A percentile compares a stretch with the other conserved stretches of the same genome.
phyloP scores from a whole-genome alignment of 1,139 yeast genomes.

The Candida sanyaensis region DNA sequence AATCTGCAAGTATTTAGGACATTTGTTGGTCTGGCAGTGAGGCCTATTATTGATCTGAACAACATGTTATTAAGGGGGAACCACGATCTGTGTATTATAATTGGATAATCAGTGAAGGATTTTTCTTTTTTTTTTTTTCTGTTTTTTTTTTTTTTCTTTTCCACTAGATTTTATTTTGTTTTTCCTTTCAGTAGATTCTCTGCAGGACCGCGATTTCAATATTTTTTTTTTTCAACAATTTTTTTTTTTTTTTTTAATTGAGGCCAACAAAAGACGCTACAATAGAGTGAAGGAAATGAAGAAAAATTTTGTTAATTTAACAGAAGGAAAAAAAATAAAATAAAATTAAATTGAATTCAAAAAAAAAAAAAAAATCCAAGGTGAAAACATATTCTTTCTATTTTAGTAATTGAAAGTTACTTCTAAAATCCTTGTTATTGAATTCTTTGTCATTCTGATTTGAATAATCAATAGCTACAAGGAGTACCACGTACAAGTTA shows the following conservation, averaged over 20 bases:
- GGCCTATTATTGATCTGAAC: neutral
- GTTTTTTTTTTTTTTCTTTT: neutral
- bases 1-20: neutral
- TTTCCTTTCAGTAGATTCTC: neutral
- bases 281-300: neutral
- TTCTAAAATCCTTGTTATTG: too few relatives aligned
- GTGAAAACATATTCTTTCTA: neutral
- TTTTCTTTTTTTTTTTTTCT: neutral
- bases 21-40: neutral
- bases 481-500: too few relatives aligned
- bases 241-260: neutral
- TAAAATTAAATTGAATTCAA: too few relatives aligned
- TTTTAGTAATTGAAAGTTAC: neutral
- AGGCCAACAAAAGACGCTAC: neutral
- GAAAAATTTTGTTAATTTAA: neutral
- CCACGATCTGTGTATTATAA: neutral
- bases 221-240: neutral
- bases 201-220: neutral
- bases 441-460: too few relatives aligned
- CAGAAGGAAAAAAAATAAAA: neutral
- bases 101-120: neutral
- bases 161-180: neutral
- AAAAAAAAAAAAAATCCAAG: neutral
- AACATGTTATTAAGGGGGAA: neutral
- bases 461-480: too few relatives aligned